Evolutionary conservation across 768 basidiomycete genomes (phyloP).

Genomic region (Terana coerulea): DNA sequence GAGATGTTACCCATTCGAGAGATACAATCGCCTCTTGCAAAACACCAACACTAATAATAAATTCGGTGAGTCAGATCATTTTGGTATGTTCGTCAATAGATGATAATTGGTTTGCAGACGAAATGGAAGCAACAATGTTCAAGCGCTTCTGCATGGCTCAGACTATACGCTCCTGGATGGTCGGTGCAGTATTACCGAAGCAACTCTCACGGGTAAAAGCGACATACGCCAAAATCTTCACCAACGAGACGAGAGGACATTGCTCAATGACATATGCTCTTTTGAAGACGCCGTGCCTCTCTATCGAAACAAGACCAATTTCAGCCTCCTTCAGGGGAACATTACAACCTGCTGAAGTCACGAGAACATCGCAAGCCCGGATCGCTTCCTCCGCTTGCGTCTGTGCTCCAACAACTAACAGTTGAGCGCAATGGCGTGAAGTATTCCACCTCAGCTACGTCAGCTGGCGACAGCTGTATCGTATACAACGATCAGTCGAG

Average conservation of each 20-base stretch:
- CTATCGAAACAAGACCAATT: neutral
- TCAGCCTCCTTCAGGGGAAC: neutral
- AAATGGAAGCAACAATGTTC: conserved; percentile 9
- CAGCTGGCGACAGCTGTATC: conserved; percentile 2
- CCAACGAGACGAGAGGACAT: conserved; percentile 2
- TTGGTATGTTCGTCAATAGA: neutral
- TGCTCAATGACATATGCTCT: conserved; percentile 5
- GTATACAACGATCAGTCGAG: neutral
- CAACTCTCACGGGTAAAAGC: neutral
- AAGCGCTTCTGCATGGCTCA: conserved; percentile 4
- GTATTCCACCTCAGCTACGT: neutral
- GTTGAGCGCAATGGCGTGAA: neutral
- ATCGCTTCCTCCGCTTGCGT: neutral
- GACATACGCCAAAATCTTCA: neutral
- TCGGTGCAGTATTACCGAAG: neutral
- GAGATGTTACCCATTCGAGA: conserved; percentile 28
- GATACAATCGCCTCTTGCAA: conserved; percentile 26
- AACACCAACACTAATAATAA: conserved; percentile 22
- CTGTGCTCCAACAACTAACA: neutral
- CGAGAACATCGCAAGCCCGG: neutral
- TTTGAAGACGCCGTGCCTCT: neutral
- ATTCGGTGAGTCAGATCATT: conserved; percentile 10
- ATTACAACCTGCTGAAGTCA: too few species aligned
- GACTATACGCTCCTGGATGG: neutral
- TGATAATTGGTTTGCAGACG: neutral